Base-by-base conservation (phyloP, 2,329 filamentous ascomycete species). In the Xylariales sp. region DNA sequence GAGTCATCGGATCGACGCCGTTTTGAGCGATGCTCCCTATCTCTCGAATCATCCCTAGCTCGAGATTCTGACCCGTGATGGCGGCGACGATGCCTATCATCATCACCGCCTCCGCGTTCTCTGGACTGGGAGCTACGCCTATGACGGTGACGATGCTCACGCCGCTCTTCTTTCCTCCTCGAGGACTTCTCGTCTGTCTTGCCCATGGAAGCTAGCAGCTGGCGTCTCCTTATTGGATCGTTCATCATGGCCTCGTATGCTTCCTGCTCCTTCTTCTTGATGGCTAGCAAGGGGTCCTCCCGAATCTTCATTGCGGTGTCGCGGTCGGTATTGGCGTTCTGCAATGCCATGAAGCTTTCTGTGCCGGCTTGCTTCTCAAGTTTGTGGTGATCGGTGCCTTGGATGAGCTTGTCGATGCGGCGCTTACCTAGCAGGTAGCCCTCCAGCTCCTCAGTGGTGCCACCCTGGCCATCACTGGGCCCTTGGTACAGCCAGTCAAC, bases 401-500 rank as follows among this genome's bases (percentile, higher is more conserved):
- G 78, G 38, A 98, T 72, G 23, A 80, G 60, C 11, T 83, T 81
- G 67, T 97, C 91, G 58, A 98, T 91, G 41, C 90, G 78, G 41
- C 93, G 76, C 70, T 96, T 97, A 37, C 93, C 93, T 12, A 98
- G 72, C 2, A 98, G 66, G 59, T 95, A 98, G 4, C 86, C 88
- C 57, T 98, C 93, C 66, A 88, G 89, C 64, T 97, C 93, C 60
- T 96, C 91, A 5, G 76, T 78, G 27, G 79, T 87, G 20, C 84
- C 85, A n/a, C 72, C 70, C 54, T 86, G 83, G 24, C 88, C 87
- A 53, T 78, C 72, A 34, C 83, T 85, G 6, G 93, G 89, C 2
- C 91, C 91, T 51, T 85, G 81, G 64, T 98, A 98, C 88, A 98
- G 96, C 88, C 93, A 98, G 54, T 97, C 93, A 18, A 98, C 91